Evolutionary conservation across 305 asterid species (phyloP).

Genomic region (Fraxinus baroniana): DNA sequence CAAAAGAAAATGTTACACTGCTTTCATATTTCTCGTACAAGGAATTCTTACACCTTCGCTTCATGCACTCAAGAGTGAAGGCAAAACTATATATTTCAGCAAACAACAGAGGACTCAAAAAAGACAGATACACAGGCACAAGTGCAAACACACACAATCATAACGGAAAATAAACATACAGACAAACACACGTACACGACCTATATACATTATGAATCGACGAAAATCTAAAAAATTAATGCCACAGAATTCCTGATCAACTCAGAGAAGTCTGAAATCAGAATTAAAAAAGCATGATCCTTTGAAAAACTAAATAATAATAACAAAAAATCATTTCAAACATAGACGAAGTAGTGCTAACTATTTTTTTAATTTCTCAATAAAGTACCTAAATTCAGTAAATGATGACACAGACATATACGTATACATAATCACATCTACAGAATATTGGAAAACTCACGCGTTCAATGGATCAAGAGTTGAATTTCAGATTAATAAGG

Average conservation of each 20-base stretch:
- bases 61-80: background rate
- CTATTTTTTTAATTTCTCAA: background rate
- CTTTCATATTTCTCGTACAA: background rate
- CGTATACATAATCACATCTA: background rate
- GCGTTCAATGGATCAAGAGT: background rate
- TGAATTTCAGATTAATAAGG: background rate
- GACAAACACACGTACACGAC: background rate
- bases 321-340: background rate
- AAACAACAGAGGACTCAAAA: background rate
- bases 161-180: background rate
- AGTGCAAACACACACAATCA: background rate
- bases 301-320: background rate
- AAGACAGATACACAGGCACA: background rate
- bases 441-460: background rate
- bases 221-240: background rate
- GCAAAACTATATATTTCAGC: background rate
- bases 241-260: background rate
- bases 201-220: background rate
- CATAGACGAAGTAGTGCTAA: background rate
- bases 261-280: background rate
- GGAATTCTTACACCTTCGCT: background rate
- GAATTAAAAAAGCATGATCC: background rate
- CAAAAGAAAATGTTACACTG: background rate
- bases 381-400: background rate
- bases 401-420: background rate